phyloP scores from a whole-genome alignment of 2,329 filamentous ascomycete species.

The Nemania sp. region DNA sequence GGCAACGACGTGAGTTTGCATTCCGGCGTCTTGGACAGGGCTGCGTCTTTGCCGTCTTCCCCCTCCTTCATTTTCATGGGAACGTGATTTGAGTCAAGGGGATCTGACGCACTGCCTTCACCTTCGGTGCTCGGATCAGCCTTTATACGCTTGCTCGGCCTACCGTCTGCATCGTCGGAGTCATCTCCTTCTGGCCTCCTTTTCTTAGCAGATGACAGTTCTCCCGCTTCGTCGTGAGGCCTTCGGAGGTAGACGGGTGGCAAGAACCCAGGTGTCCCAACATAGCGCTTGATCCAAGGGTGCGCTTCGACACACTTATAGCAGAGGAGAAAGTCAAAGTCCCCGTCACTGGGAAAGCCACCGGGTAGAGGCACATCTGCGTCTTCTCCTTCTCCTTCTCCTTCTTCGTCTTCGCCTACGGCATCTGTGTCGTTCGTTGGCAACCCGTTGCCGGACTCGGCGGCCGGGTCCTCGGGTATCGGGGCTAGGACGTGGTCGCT shows the following conservation, averaged over 20 bases:
- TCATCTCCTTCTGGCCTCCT: slow-evolving; percentile 65
- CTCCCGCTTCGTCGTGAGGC: slow-evolving; percentile 14
- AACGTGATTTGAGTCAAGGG: slow-evolving; percentile 6
- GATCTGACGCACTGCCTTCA: slow-evolving; percentile 4
- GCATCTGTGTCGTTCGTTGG: slow-evolving; percentile 33
- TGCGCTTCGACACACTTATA: slow-evolving; percentile 89
- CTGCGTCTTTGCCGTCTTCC: slow-evolving; percentile 30
- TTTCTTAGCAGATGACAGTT: slow-evolving; percentile 56
- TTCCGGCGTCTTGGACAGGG: slow-evolving; percentile 23
- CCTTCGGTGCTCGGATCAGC: slow-evolving; percentile 42
- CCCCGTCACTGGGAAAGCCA: slow-evolving; percentile 86
- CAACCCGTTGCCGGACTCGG: slow-evolving; percentile 29
- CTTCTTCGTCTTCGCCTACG: slow-evolving; percentile 28
- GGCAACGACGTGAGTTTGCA: slow-evolving; percentile 69
- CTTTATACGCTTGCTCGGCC: slow-evolving; percentile 57
- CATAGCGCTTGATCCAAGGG: slow-evolving; percentile 91
- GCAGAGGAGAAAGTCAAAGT: slow-evolving; percentile 89
- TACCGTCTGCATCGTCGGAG: slow-evolving; percentile 41
- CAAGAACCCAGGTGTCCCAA: slow-evolving; percentile 78
- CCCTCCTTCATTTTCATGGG: slow-evolving; percentile 29
- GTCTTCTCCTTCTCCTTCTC: slow-evolving; percentile 48
- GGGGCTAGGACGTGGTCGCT: slow-evolving; percentile 46
- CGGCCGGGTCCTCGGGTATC: slow-evolving; percentile 53
- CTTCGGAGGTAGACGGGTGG: slow-evolving; percentile 64
- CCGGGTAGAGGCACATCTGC: slow-evolving; percentile 73